A percentile compares a stretch with the other conserved stretches of the same genome.
These are phyloP conservation scores for Daedaleopsis nitida DNA, from an alignment of 768 basidiomycete genomes.

Conservation along the genomic window DNA sequence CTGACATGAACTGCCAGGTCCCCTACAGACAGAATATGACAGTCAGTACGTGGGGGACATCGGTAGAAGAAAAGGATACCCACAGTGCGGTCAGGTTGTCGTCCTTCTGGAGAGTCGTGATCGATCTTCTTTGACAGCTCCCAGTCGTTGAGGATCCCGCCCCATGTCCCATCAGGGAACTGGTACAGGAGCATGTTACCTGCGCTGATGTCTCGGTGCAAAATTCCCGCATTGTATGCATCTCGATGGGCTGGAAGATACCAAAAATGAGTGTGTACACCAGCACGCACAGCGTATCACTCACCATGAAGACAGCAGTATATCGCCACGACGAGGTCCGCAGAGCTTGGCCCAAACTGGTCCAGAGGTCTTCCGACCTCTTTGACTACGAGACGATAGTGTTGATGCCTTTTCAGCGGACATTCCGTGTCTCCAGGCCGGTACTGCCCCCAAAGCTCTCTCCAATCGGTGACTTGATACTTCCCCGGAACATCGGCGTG, in stretches of 20 bases:
- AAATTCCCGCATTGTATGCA: neutral
- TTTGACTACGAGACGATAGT: slow-evolving; percentile 14
- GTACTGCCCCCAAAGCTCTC: neutral
- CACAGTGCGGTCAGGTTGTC: slow-evolving; percentile 10
- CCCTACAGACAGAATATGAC: neutral
- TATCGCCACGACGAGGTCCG: no score
- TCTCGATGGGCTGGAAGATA: neutral
- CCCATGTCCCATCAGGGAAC: neutral
- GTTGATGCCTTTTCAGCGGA: slow-evolving; percentile 7
- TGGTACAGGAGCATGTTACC: slow-evolving; percentile 9
- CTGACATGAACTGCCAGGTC: slow-evolving; percentile 4
- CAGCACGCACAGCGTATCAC: no score
- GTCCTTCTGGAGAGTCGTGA: neutral
- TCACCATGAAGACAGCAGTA: no score
- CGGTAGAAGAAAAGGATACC: no score
- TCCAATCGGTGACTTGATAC: neutral
- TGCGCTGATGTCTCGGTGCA: slow-evolving; percentile 14
- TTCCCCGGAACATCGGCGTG: slow-evolving; percentile 6
- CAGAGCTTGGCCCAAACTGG: no score
- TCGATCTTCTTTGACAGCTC: slow-evolving; percentile 1
- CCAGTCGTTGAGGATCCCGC: slow-evolving; percentile 9
- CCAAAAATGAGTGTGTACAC: no score
- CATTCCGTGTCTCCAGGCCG: neutral
- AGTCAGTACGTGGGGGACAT: neutral
- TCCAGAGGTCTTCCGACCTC: no score